These are phyloP conservation scores for Wallacemonas sp. DNA, from an alignment of 208 protist genomes.

Conservation along the genomic window DNA sequence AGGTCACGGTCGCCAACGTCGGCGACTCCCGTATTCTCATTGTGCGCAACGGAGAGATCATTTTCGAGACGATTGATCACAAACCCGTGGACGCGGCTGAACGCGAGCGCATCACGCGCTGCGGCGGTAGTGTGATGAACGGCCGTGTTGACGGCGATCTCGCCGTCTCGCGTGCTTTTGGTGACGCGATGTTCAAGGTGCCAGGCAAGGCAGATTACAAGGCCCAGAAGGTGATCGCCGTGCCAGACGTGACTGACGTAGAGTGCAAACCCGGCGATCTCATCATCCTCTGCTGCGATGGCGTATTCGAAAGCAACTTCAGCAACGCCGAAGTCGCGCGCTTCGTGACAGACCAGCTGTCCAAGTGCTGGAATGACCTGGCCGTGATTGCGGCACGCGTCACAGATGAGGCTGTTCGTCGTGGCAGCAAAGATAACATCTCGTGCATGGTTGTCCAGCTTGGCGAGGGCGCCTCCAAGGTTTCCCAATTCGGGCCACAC, in stretches of 20 bases:
- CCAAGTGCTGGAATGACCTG: constrained; percentile 64
- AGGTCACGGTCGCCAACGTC: constrained; percentile 81
- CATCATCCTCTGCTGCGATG: constrained; percentile 88
- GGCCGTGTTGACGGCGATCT: constrained; percentile 93
- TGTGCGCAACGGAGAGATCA: constrained; percentile 48
- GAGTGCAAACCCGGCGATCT: constrained; percentile 72
- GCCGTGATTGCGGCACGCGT: constrained; percentile 77
- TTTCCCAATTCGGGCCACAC: constrained; percentile 40
- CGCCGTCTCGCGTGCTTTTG: constrained; percentile 92
- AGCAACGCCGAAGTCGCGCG: constrained; percentile 78
- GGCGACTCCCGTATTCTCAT: constrained; percentile 92
- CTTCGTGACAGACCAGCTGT: constrained; percentile 71
- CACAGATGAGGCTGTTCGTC: constrained; percentile 86
- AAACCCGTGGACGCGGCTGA: constrained; percentile 82
- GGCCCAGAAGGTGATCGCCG: constrained; percentile 86
- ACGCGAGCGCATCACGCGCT: constrained; percentile 79
- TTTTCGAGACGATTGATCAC: constrained; percentile 90
- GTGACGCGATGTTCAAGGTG: constrained; percentile 92
- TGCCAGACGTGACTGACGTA: constrained; percentile 77
- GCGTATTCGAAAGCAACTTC: constrained; percentile 91
- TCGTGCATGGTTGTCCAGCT: constrained; percentile 85
- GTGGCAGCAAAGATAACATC: constrained; percentile 93
- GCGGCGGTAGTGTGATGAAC: constrained; percentile 84
- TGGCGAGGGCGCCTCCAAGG: constrained; percentile 55
- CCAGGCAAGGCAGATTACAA: constrained; percentile 53